phyloP scores from a whole-genome alignment of 352 stramenopile species.

The Globisporangium recalcitrans region DNA sequence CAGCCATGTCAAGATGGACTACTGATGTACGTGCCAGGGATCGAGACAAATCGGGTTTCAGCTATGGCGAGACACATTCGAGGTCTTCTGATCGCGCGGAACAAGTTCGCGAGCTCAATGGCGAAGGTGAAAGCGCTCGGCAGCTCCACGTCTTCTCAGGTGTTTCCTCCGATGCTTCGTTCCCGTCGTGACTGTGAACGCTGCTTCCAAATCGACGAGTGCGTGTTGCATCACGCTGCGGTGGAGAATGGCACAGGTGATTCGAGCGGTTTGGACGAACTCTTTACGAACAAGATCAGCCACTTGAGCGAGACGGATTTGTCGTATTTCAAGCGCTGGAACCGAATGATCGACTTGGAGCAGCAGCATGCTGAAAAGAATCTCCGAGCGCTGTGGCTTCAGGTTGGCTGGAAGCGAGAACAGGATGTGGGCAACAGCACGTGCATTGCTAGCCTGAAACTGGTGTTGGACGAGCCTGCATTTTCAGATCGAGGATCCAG shows the following conservation, averaged over 20 bases:
- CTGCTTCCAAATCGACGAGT: slow-evolving; percentile 84
- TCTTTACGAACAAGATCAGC: slow-evolving; percentile 51
- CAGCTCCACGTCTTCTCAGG: slow-evolving; percentile 35
- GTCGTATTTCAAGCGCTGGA: slow-evolving; percentile 74
- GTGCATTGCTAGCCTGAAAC: slow-evolving; percentile 48
- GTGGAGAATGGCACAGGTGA: slow-evolving; percentile 63
- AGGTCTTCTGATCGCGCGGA: slow-evolving; percentile 62
- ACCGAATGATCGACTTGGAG: slow-evolving; percentile 64
- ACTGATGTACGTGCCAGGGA: slow-evolving; percentile 65
- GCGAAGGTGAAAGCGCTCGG: slow-evolving; percentile 53
- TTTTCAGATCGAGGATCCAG: slow-evolving; percentile 28
- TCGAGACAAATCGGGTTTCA: slow-evolving; percentile 63
- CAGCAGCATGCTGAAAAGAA: slow-evolving; percentile 69
- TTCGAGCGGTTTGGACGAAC: slow-evolving; percentile 62
- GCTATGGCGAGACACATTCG: slow-evolving; percentile 53
- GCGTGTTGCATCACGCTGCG: slow-evolving; percentile 77
- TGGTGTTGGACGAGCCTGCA: slow-evolving; percentile 40
- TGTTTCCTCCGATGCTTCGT: slow-evolving; percentile 72
- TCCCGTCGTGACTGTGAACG: slow-evolving; percentile 56
- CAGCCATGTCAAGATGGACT: slow-evolving; percentile 54
- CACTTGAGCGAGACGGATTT: slow-evolving; percentile 53
- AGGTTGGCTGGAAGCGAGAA: slow-evolving; percentile 55
- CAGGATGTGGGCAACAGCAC: slow-evolving; percentile 38
- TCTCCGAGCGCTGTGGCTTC: slow-evolving; percentile 61
- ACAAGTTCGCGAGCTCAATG: slow-evolving; percentile 62